phyloP scores from a whole-genome alignment of 345 rosid species.

The Ceriops tagal region DNA sequence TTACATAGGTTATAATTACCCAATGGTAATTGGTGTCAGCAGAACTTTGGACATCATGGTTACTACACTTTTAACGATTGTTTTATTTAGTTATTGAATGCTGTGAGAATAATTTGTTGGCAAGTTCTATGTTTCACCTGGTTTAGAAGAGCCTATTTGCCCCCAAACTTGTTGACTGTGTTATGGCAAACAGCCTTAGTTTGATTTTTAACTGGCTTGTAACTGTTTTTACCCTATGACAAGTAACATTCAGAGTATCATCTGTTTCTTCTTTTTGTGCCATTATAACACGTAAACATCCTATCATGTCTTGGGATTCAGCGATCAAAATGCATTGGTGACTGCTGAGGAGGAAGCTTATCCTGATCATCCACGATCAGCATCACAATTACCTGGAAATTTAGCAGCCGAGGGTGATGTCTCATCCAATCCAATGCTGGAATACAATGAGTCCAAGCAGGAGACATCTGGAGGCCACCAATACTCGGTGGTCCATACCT shows the following conservation, averaged over 20 bases:
- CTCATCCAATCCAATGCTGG: constrained; percentile 40
- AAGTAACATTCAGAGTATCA: no score
- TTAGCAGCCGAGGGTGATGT: constrained; percentile 54
- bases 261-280: no score
- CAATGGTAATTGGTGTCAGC: not conserved
- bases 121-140: not conserved
- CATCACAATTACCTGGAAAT: constrained; percentile 46
- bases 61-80: not conserved
- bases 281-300: not conserved
- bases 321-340: constrained; percentile 37
- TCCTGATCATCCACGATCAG: constrained; percentile 43
- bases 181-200: not conserved
- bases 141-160: not conserved
- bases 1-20: no score
- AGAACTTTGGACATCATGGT: not conserved
- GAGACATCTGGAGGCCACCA: constrained; percentile 59
- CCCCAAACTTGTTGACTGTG: not conserved
- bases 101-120: not conserved
- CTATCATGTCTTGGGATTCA: constrained; percentile 30
- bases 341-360: constrained; percentile 52
- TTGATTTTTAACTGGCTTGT: not conserved
- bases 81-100: not conserved
- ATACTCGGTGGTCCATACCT: constrained; percentile 50
- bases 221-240: not conserved
- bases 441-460: constrained; percentile 59